Evolutionary conservation across 768 basidiomycete species (phyloP), one percentile per base, ranked within the genome.

Genomic region (Tulasnella sp.): DNA sequence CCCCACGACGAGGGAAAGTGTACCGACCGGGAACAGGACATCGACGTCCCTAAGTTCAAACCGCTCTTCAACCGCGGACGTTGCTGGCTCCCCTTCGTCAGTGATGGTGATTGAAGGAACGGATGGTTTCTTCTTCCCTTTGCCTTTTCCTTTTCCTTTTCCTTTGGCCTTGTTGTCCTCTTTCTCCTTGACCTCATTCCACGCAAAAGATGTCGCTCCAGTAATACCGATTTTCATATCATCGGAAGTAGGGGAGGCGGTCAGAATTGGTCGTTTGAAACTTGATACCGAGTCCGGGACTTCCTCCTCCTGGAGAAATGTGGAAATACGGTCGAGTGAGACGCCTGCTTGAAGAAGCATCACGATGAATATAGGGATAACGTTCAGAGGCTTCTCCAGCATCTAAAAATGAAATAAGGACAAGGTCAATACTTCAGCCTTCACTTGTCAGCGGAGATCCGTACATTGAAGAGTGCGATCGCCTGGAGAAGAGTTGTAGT

Each of bases 321-420:
- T 86, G 9, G 89, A 85, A 78, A 93, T 91, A 72, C 92, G 89
- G 25, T 89, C 85, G 39, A 92, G 82, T 0, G 91, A 88, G 12
- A 93, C 89, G 15, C 87, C 84, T 2, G 89, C 87, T 85, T 91
- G 84, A 0, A 95, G 85, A 31, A 95, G 85, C 69, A 92, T 89
- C 9, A 96, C 91, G 67, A 92, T 88, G 86, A 89, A 94, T 8
- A 88, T 85, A 0, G 94, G 94, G 69, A 97, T 90, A 37, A 92
- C 87, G 79, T 93, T 93, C 67, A 96, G 84, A 0, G 94, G 94
- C 25, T 81, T 81, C 49, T 81, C 25, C 22, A 45, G 72, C 64
- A 25, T 52, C 22, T 40, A n/a, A n/a, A n/a, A n/a, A 9, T 1
- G 64, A 11, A 22, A 1, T 34, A 29, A 70, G 7, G 31, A 38